Evolutionary conservation across 495 filamentous ascomycete genomes (phyloP).

Genomic region (Podospora pseudoanserina): DNA sequence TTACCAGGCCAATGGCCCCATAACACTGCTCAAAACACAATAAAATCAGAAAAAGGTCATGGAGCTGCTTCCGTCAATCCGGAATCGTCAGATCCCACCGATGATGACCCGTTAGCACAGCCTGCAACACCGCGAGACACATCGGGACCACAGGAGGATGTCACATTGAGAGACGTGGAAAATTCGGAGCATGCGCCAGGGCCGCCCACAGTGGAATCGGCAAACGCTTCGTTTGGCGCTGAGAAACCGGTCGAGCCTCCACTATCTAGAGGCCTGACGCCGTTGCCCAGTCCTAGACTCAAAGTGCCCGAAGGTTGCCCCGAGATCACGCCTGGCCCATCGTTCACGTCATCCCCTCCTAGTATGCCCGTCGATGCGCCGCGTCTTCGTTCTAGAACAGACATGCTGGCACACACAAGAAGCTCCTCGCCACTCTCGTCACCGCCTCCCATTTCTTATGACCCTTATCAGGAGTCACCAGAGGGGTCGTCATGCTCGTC

Average conservation of each 20-base stretch:
- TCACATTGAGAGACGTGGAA: constrained; percentile 8
- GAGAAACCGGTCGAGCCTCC: background rate
- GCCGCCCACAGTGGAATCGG: background rate
- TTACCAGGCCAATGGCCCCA: background rate
- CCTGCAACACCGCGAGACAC: background rate
- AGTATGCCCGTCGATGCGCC: constrained; percentile 17
- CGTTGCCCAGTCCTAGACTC: constrained; percentile 17
- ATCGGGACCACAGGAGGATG: constrained; percentile 2
- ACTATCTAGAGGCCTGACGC: constrained; percentile 4
- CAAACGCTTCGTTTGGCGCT: background rate
- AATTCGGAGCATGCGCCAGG: constrained; percentile 17
- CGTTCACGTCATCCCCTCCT: constrained; percentile 26
- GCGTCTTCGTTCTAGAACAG: background rate
- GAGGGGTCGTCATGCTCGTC: constrained; percentile 29
- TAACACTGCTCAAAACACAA: background rate
- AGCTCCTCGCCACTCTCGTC: constrained; percentile 47
- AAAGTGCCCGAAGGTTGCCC: background rate
- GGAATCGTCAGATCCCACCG: background rate
- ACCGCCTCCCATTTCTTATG: constrained; percentile 41
- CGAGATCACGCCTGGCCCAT: background rate
- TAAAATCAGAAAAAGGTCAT: background rate
- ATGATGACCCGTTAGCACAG: background rate
- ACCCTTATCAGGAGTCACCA: constrained; percentile 39
- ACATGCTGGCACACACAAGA: constrained; percentile 14
- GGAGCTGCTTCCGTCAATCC: background rate